phyloP scores from a whole-genome alignment of 768 basidiomycete genomes.

The Lactifluus volemus region DNA sequence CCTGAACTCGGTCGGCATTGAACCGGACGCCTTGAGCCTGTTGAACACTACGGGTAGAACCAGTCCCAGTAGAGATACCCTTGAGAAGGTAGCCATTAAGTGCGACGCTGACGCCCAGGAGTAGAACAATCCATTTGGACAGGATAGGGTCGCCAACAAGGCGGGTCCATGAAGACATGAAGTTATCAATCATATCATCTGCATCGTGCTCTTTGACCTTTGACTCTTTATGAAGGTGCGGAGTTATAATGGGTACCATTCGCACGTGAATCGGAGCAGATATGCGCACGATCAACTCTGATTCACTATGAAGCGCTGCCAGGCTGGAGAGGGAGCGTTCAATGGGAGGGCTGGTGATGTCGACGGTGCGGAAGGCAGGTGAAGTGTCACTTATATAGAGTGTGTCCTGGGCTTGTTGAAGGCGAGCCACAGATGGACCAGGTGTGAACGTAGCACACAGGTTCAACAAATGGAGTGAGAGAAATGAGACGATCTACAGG shows the following conservation, averaged over 20 bases:
- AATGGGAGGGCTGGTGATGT: slow-evolving; percentile 57
- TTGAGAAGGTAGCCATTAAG: slow-evolving; percentile 93
- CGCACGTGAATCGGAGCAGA: slow-evolving; percentile 50
- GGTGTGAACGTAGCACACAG: slow-evolving; percentile 84
- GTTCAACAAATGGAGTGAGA: slow-evolving; percentile 86
- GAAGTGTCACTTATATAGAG: slow-evolving; percentile 22
- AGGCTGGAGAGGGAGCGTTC: slow-evolving; percentile 35
- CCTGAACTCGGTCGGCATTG: slow-evolving; percentile 13
- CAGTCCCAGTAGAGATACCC: slow-evolving; percentile 55
- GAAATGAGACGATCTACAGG: slow-evolving; percentile 75
- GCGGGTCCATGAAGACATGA: slow-evolving; percentile 84
- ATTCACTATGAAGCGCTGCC: slow-evolving; percentile 23
- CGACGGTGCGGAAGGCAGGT: slow-evolving; percentile 44
- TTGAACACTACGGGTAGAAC: slow-evolving; percentile 23
- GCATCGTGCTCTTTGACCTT: slow-evolving; percentile 19
- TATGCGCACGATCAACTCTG: slow-evolving; percentile 50
- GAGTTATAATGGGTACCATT: slow-evolving; percentile 29
- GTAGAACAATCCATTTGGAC: slow-evolving; percentile 89
- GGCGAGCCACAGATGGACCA: slow-evolving; percentile 39
- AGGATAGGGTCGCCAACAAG: slow-evolving; percentile 93
- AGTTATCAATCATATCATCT: slow-evolving; percentile 61
- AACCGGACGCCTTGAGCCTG: slow-evolving; percentile 20
- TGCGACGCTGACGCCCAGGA: slow-evolving; percentile 76
- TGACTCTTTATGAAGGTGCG: slow-evolving; percentile 18
- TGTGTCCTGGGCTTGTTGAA: slow-evolving; percentile 30